Conservation (phyloP, 176 grass and related monocot species). For the Thalia dealbata region DNA sequence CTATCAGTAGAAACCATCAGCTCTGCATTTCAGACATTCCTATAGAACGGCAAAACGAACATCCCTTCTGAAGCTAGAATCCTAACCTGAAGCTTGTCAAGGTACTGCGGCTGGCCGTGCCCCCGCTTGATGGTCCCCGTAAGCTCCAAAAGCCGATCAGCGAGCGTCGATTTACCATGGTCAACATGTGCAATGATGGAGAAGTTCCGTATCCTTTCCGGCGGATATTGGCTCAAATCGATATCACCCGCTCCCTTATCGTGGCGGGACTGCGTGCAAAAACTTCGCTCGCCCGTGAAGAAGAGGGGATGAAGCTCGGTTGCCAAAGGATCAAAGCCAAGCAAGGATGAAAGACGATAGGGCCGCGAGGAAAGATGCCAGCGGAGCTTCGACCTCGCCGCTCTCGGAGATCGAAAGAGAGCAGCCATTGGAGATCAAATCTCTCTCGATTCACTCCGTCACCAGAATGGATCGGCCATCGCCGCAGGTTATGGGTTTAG, state of each 20-base stretch:
- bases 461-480: no score
- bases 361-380: background rate
- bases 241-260: slow-evolving; percentile 14
- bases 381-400: slow-evolving; percentile 19
- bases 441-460: background rate
- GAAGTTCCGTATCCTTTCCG: slow-evolving; percentile 82
- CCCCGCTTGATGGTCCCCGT: slow-evolving; percentile 86
- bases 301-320: slow-evolving; percentile 20
- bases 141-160: slow-evolving; percentile 72
- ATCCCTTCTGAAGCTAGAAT: background rate
- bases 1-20: background rate
- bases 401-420: slow-evolving; percentile 6
- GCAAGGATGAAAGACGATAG: background rate
- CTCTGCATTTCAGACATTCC: background rate
- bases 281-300: slow-evolving; percentile 17
- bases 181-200: slow-evolving; percentile 88
- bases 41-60: background rate
- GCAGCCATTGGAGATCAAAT: slow-evolving; percentile 2
- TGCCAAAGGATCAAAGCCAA: background rate
- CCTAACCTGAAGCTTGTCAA: slow-evolving; percentile 74
- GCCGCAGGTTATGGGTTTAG: no score
- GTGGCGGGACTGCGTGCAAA: slow-evolving; percentile 11
- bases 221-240: slow-evolving; percentile 58
- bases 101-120: slow-evolving; percentile 80
- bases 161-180: slow-evolving; percentile 88